These are phyloP conservation scores for Blastocystis sp. DNA, from an alignment of 352 stramenopile species.

Conservation along the genomic window DNA sequence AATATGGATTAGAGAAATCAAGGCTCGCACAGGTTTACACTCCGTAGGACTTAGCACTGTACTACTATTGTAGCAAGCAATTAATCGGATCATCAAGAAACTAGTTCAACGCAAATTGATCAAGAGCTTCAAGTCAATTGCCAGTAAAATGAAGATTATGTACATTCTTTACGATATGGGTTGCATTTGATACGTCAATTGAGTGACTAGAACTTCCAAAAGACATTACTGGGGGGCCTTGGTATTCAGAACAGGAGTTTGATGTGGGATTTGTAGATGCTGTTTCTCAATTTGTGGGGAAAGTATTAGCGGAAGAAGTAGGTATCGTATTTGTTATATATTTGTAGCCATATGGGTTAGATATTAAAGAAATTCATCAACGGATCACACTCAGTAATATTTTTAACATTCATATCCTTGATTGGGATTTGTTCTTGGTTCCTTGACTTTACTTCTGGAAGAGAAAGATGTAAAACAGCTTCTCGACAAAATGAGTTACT, in stretches of 20 bases:
- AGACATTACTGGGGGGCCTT: constrained; percentile 96
- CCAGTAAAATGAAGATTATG: constrained; percentile 97
- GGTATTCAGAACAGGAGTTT: constrained; percentile 98
- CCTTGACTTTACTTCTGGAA: constrained; percentile 14
- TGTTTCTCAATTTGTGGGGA: constrained; percentile 88
- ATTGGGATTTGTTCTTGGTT: neutral
- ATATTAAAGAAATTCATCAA: constrained; percentile 32
- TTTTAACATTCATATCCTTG: constrained; percentile 60
- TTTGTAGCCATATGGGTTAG: constrained; percentile 70
- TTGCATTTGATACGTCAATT: constrained; percentile 68
- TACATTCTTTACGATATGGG: constrained; percentile 94
- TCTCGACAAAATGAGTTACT: constrained; percentile 61
- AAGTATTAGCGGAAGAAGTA: constrained; percentile 75
- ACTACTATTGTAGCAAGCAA: constrained; percentile 79
- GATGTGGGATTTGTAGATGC: constrained; percentile 97
- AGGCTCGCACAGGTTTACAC: constrained; percentile 92
- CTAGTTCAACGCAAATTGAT: constrained; percentile 91
- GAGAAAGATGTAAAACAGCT: constrained; percentile 57
- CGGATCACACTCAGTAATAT: constrained; percentile 47
- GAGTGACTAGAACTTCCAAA: constrained; percentile 82
- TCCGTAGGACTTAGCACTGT: constrained; percentile 69
- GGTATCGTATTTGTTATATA: constrained; percentile 71
- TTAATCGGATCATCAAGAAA: constrained; percentile 95
- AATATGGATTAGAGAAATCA: constrained; percentile 97
- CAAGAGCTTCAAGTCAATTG: constrained; percentile 98